Conservation (phyloP, 306 rosid genomes). For the Gastrolobium villosum region DNA sequence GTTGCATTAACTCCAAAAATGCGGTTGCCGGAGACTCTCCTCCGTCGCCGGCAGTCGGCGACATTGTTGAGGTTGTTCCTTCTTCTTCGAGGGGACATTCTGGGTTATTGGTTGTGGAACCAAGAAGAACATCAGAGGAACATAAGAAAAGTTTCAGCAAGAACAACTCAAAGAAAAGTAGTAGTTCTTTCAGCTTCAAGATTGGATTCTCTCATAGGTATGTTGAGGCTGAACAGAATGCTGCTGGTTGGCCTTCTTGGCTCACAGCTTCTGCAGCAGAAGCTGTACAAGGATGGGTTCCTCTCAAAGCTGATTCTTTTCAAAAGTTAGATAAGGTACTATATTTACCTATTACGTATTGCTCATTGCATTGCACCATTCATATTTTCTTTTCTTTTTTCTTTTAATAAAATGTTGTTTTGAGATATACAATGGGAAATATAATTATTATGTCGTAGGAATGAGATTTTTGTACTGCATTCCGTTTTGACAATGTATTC, state of each 20-base stretch:
- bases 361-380: constrained; percentile 5
- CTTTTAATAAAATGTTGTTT: not conserved
- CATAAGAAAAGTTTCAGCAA: constrained; percentile 53
- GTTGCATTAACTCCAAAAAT: constrained; percentile 87
- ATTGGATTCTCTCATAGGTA: constrained; percentile 58
- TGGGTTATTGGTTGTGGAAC: constrained; percentile 16
- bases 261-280: constrained; percentile 80
- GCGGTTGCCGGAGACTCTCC: constrained; percentile 33
- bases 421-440: constrained; percentile 1
- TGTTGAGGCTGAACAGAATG: constrained; percentile 81
- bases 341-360: not conserved
- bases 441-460: not conserved
- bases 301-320: constrained; percentile 90
- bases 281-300: constrained; percentile 94
- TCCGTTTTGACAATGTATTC: no score
- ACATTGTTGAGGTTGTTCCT: not conserved
- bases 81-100: constrained; percentile 44
- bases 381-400: not conserved
- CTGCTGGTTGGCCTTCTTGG: constrained; percentile 99
- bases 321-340: constrained; percentile 91
- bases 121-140: constrained; percentile 54
- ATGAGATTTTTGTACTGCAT: no score
- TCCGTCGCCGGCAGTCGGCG: not conserved
- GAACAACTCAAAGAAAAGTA: constrained; percentile 53
- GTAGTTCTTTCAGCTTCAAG: constrained; percentile 62